Evolutionary conservation across 495 filamentous ascomycete species (phyloP).

Genomic region (Penicillium verhagenii): DNA sequence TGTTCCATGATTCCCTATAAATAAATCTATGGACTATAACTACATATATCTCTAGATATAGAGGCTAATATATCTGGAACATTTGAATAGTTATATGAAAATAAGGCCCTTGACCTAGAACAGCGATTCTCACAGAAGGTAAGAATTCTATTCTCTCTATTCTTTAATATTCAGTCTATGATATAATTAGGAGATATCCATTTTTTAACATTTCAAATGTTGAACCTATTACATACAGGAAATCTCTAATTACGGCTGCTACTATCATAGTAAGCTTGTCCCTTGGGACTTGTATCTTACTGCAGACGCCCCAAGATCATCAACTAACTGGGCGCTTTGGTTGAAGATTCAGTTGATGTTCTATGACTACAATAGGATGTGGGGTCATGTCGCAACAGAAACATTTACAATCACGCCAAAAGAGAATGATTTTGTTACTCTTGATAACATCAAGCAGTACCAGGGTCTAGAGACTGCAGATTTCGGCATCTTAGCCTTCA

Average conservation of each 20-base stretch:
- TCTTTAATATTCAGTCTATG: neutral
- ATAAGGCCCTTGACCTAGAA: neutral
- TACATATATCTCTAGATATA: neutral
- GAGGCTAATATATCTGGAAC: neutral
- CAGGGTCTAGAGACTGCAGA: neutral
- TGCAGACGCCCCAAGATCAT: neutral
- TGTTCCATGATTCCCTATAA: neutral
- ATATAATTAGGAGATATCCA: neutral
- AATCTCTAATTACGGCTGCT: neutral
- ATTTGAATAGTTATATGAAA: neutral
- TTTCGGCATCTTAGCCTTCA: neutral
- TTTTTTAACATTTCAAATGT: neutral
- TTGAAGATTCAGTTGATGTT: slow-evolving; percentile 1
- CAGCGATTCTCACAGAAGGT: neutral
- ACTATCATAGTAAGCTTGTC: neutral
- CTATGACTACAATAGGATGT: neutral
- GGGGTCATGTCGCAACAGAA: neutral
- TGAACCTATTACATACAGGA: too few species aligned
- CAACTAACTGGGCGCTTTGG: neutral
- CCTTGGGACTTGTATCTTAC: neutral
- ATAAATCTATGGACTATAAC: neutral
- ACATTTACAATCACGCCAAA: neutral
- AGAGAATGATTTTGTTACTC: neutral
- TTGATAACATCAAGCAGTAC: neutral
- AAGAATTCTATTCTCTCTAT: neutral